These are phyloP conservation scores for Austroboletus novae-zelandiae DNA, from an alignment of 1,284 basidiomycete species.

Conservation along the genomic window DNA sequence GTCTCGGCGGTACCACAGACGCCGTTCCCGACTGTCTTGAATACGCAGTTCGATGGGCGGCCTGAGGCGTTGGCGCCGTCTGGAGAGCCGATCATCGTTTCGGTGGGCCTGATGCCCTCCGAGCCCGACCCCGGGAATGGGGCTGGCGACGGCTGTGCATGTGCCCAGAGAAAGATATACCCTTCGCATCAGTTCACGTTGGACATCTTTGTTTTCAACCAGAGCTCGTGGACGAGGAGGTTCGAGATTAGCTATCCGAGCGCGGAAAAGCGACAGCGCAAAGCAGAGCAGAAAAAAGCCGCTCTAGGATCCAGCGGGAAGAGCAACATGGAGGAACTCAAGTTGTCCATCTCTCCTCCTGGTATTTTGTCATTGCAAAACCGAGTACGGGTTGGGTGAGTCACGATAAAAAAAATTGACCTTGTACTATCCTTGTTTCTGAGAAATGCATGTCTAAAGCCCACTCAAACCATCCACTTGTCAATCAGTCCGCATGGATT, in stretches of 20 bases:
- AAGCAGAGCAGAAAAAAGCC: slow-evolving; percentile 33
- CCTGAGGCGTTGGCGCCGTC: slow-evolving; percentile 32
- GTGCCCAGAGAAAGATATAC: slow-evolving; percentile 49
- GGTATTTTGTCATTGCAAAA: slow-evolving; percentile 80
- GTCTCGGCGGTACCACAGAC: slow-evolving; percentile 44
- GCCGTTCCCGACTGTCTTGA: slow-evolving; percentile 51
- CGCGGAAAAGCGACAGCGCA: slow-evolving; percentile 41
- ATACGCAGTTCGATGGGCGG: slow-evolving; percentile 26
- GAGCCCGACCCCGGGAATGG: slow-evolving; percentile 13
- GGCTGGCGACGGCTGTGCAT: slow-evolving; percentile 16
- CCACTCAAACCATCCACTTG: slow-evolving; percentile 79
- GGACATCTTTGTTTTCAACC: slow-evolving; percentile 88
- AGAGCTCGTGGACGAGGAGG: slow-evolving; percentile 70
- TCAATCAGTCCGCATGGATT: slow-evolving; percentile 84
- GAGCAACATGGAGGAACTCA: slow-evolving; percentile 27
- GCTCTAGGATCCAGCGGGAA: slow-evolving; percentile 8
- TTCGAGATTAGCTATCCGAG: slow-evolving; percentile 76
- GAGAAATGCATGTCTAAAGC: slow-evolving; percentile 37
- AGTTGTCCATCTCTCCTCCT: slow-evolving; percentile 42
- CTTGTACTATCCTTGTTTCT: slow-evolving; percentile 3
- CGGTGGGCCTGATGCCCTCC: slow-evolving; percentile 58
- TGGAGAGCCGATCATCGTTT: slow-evolving; percentile 66
- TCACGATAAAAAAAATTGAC: slow-evolving; percentile 7
- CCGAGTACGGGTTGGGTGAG: slow-evolving; percentile 77
- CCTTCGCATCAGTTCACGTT: slow-evolving; percentile 76